Conservation (phyloP, 495 filamentous ascomycete genomes). For the Podospora didyma region DNA sequence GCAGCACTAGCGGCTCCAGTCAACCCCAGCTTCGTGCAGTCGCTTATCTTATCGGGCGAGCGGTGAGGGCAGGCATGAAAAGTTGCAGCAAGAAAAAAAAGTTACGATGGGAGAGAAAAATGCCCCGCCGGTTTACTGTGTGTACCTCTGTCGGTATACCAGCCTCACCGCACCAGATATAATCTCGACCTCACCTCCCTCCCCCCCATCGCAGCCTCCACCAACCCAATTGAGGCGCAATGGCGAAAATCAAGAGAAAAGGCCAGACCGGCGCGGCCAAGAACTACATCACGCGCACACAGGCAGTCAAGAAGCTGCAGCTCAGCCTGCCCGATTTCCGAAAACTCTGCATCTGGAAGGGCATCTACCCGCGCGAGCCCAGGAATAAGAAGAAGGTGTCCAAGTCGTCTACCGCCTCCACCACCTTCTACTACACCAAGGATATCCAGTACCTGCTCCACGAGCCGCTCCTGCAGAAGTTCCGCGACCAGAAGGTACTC, state of each 20-base stretch:
- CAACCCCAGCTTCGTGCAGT: not conserved
- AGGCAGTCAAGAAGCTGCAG: slow-evolving; percentile 95
- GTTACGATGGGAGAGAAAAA: slow-evolving; percentile 14
- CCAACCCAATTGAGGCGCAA: slow-evolving; percentile 34
- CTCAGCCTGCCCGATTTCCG: slow-evolving; percentile 95
- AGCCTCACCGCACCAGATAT: not conserved
- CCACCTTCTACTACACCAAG: slow-evolving; percentile 98
- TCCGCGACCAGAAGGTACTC: slow-evolving; percentile 92
- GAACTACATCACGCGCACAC: slow-evolving; percentile 96
- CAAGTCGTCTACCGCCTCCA: slow-evolving; percentile 81
- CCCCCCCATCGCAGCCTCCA: not conserved
- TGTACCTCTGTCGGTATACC: not conserved
- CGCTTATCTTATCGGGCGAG: slow-evolving; percentile 22
- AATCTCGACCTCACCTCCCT: slow-evolving; percentile 1
- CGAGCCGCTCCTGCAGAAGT: slow-evolving; percentile 91
- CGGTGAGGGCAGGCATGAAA: slow-evolving; percentile 27
- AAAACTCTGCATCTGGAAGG: slow-evolving; percentile 98
- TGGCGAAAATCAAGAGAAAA: slow-evolving; percentile 93
- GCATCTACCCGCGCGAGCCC: slow-evolving; percentile 96
- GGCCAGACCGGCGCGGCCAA: slow-evolving; percentile 90
- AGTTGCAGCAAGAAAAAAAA: slow-evolving; percentile 34
- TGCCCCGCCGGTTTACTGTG: slow-evolving; percentile 14
- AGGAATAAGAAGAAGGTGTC: slow-evolving; percentile 94
- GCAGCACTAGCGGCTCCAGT: too few species aligned
- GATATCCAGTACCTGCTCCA: slow-evolving; percentile 98